Evolutionary conservation across 345 rosid species (phyloP), one percentile per base, ranked within the genome.

Genomic region (Rhodamnia argentea): DNA sequence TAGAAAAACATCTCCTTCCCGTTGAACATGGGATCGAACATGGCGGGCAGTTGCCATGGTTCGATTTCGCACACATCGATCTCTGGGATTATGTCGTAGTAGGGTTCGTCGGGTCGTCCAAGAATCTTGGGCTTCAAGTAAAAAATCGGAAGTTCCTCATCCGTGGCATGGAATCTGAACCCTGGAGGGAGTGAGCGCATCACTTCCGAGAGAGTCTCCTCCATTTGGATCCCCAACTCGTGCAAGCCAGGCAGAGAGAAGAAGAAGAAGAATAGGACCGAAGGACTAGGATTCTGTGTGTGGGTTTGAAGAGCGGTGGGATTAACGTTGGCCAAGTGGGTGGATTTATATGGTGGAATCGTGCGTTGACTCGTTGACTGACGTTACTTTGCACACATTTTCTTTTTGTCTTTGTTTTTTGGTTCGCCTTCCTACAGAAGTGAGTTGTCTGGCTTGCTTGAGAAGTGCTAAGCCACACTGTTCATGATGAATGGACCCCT

Each of bases 41-140:
- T 87, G 91, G 24, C 86, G 9, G 90, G 92, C 50, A 94, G 54
- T 0, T 94, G 88, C 92, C 92, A 90, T 20, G 97, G 97, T 70
- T 94, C 94, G 4, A 54, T 88, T 82, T 59, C 59, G 83, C 84
- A 83, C 15, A 93, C 86, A 10, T 89, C 86, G 85, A 94, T 74
- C 59, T 92, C 92, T 52, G 87, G 86, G 47, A 94, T 90, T 32
- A 47, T 37, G 40, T 0, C 4, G 54, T 64, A 86, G 44, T 51
- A 5, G 60, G 74, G 44, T 54, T 85, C 76, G 3, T 32, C 12
- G 32, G 51, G 51, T 52, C 10, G 27, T 23, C 88, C 91, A 3
- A 37, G 81, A 10, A 92, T 89, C 86, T 92, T 93, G 15, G 7
- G 52, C 87, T 59, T 85, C 52, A 94, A 87, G 82, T 83, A 91